Base-by-base conservation (phyloP, 306 rosid species). In the Acacia acuminata region DNA sequence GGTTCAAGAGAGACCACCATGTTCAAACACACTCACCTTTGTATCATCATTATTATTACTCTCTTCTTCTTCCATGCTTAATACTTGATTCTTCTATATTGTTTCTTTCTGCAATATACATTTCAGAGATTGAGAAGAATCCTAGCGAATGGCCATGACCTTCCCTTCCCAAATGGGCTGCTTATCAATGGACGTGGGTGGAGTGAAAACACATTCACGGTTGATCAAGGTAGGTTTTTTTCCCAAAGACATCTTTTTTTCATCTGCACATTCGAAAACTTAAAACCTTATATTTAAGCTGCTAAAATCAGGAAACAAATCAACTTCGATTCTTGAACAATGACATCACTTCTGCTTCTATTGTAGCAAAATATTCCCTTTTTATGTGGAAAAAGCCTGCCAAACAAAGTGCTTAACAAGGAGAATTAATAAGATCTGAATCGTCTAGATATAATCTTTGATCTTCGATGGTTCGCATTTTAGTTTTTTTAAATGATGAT, bases 181-280 rank as follows among this genome's bases (percentile, higher is more conserved):
- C 96, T 90, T 50, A 96, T 96, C 85, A 96, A 96, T 25, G 98
- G 99, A 34, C 98, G 91, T 13, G 96, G 96, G 24, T 93, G 93
- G 97, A 93, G 92, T 47, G 98, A 98, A 79, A 84, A 87, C 90
- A 88, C 97, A 30, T 96, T 96, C 88, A 93, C 89, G 1, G 94
- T 93, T 75, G 94, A 96, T 84, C 99, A 84, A 91, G 99, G 98
- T 53, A 17, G 5, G 19, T n/a, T 50, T 50, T 42, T 4, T 4
- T 4, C 5, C 5, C 38, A 34, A 34, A 42, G 44, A 42, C 44
- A 1, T 34, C 0, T 9, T 47, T 10, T 47, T 3, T 44, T 0
- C 17, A 13, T 14, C 0, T 2, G 1, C 14, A 2, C 14, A 12
- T 10, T 12, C 17, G 12, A 2, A 47, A 47, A 47, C 14, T 47